phyloP scores from a whole-genome alignment of 1,284 basidiomycete genomes.

The Tilletia caries region DNA sequence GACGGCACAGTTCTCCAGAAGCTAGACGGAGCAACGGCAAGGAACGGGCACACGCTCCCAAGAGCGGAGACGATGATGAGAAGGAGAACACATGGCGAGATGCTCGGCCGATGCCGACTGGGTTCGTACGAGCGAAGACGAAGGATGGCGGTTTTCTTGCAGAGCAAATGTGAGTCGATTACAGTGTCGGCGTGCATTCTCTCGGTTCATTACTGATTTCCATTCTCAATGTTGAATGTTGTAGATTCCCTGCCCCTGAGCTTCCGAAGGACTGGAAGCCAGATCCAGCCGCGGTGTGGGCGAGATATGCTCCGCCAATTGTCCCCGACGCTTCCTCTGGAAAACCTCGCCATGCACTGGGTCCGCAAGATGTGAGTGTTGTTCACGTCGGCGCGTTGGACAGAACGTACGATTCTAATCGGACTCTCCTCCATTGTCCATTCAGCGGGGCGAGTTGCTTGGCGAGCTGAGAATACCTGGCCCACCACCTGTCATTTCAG shows the following conservation, averaged over 20 bases:
- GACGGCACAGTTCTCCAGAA: not conserved
- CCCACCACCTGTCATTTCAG: conserved; percentile 77
- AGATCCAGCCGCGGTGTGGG: conserved; percentile 76
- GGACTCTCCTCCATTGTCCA: conserved; percentile 62
- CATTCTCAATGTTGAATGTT: conserved; percentile 64
- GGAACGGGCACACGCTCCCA: not conserved
- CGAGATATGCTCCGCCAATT: conserved; percentile 36
- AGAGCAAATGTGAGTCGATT: not conserved
- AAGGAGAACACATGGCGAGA: conserved; percentile 62
- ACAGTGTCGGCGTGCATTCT: not conserved
- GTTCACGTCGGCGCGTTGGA: not conserved
- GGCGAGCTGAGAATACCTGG: conserved; percentile 74
- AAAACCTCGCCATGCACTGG: not conserved
- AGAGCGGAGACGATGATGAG: not conserved
- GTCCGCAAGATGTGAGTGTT: conserved; percentile 8
- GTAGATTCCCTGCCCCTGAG: conserved; percentile 66
- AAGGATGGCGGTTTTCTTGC: conserved; percentile 3
- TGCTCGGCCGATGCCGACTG: conserved; percentile 69
- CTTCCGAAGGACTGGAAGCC: conserved; percentile 80
- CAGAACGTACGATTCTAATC: too few relatives aligned
- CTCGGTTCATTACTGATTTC: conserved; percentile 54
- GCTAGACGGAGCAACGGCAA: not conserved
- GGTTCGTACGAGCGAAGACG: conserved; percentile 60
- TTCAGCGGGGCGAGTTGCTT: conserved; percentile 66
- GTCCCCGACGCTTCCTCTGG: conserved; percentile 18